Evolutionary conservation across 1,284 basidiomycete genomes (phyloP).

Genomic region (Megacollybia platyphylla): DNA sequence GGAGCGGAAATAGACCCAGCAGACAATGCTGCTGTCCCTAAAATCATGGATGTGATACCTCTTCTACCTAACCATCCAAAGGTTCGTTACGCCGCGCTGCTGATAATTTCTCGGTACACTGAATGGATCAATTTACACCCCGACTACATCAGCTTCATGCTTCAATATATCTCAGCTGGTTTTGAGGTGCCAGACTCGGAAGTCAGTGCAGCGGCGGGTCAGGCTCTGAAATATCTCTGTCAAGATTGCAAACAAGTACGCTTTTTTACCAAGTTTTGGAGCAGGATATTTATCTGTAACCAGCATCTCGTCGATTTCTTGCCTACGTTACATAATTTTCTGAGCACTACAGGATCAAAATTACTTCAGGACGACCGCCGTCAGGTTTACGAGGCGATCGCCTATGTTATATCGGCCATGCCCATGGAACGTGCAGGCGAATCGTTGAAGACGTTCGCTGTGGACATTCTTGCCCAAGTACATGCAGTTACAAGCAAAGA

Average conservation of each 20-base stretch:
- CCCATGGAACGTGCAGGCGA: conserved; percentile 75
- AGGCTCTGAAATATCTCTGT: conserved; percentile 94
- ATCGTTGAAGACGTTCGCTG: conserved; percentile 75
- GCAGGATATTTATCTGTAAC: conserved; percentile 6
- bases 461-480: conserved; percentile 61
- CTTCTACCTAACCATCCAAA: conserved; percentile 84
- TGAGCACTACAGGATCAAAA: conserved; percentile 65
- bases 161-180: conserved; percentile 88
- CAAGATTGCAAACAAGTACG: conserved; percentile 85
- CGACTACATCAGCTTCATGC: conserved; percentile 73
- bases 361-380: conserved; percentile 81
- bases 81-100: conserved; percentile 89
- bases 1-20: conserved; percentile 83
- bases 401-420: conserved; percentile 90
- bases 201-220: conserved; percentile 89
- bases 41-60: conserved; percentile 92
- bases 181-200: conserved; percentile 75
- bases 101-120: conserved; percentile 94
- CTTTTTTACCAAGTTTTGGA: conserved; percentile 1
- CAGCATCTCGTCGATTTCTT: conserved; percentile 88
- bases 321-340: conserved; percentile 85
- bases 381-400: conserved; percentile 92
- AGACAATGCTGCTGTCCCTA: conserved; percentile 81
- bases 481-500: conserved; percentile 45
- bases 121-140: conserved; percentile 94